Evolutionary conservation across 2,329 filamentous ascomycete genomes (phyloP), one percentile per base, ranked within the genome.

Genomic region (Ophiostoma australiae): DNA sequence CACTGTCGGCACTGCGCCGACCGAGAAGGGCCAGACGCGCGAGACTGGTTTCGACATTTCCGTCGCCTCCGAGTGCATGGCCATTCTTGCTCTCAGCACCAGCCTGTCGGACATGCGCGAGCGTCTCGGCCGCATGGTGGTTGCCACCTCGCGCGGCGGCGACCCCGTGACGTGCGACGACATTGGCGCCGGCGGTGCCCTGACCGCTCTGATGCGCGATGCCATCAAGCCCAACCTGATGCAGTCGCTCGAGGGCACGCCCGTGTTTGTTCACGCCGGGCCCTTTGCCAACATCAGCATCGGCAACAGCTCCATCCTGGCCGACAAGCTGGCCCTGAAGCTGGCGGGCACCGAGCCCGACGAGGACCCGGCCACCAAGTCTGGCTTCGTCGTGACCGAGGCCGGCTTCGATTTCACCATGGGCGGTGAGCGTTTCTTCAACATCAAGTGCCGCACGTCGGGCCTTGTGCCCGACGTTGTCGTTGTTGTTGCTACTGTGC

Each of bases 361-460:
- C 75, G 95, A 98, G 83, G 88, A 96, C 76, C 87, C 94, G 77
- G 84, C 88, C 69, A 84, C 89, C 76, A 94, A 95, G 84, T 88
- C 91, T 39, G 95, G 95, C 11, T 98, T 95, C 77, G 94, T 97
- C 31, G 90, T 99, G 52, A 99, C 95, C 1, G 95, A 99, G 81
- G 94, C 95, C 70, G 95, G 95, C 11, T 99, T 99, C 80, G 95
- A 99, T 81, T 99, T 99, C 83, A 98, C 95, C 77, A 99, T 99
- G 95, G 95, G 95, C 74, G 95, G 95, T 74, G 95, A 99, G 86
- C 91, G 95, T 69, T 99, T 99, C 86, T 98, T 99, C 89, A 98
- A 99, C 84, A 98, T 99, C 85, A 99, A 99, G 86, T 98, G 95
- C 83, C 91, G 95, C 73, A 91, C 93, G 11, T 97, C 94, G 6